A percentile compares a stretch with the other conserved stretches of the same genome.
Conservation (phyloP, 2,329 filamentous ascomycete species). For the Microascus cirrosus region DNA sequence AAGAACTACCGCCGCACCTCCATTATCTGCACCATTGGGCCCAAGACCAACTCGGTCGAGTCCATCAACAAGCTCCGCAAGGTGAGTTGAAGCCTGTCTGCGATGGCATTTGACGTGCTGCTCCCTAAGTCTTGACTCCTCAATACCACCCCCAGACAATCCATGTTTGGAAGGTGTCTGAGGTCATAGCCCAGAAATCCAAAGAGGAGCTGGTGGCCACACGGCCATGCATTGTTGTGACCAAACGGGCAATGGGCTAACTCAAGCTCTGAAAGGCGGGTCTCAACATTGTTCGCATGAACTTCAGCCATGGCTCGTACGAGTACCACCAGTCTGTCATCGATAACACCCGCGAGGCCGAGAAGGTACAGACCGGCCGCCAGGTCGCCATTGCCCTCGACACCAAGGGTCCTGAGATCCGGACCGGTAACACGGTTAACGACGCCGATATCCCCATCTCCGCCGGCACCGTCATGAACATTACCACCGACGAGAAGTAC, state of each 20-base stretch:
- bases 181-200: not conserved
- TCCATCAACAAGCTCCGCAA: slow-evolving; percentile 90
- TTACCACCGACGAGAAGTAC: slow-evolving; percentile 94
- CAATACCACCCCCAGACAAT: not conserved
- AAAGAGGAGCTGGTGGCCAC: too few species aligned
- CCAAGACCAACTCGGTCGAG: slow-evolving; percentile 97
- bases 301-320: slow-evolving; percentile 76
- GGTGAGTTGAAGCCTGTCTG: slow-evolving; percentile 6
- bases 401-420: slow-evolving; percentile 54
- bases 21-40: slow-evolving; percentile 98
- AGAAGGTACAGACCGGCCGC: slow-evolving; percentile 65
- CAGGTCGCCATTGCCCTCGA: slow-evolving; percentile 91
- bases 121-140: not conserved
- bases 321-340: slow-evolving; percentile 99
- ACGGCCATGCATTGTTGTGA: too few species aligned
- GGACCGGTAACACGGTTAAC: slow-evolving; percentile 59
- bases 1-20: slow-evolving; percentile 92
- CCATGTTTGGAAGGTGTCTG: not conserved
- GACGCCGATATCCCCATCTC: slow-evolving; percentile 84
- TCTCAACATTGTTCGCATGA: slow-evolving; percentile 99
- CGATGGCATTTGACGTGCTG: not conserved
- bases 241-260: not conserved
- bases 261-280: slow-evolving; percentile 42
- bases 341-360: slow-evolving; percentile 84
- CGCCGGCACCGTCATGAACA: slow-evolving; percentile 77